phyloP scores from a whole-genome alignment of 495 filamentous ascomycete genomes.

The Penicillium psychrofluorescens region DNA sequence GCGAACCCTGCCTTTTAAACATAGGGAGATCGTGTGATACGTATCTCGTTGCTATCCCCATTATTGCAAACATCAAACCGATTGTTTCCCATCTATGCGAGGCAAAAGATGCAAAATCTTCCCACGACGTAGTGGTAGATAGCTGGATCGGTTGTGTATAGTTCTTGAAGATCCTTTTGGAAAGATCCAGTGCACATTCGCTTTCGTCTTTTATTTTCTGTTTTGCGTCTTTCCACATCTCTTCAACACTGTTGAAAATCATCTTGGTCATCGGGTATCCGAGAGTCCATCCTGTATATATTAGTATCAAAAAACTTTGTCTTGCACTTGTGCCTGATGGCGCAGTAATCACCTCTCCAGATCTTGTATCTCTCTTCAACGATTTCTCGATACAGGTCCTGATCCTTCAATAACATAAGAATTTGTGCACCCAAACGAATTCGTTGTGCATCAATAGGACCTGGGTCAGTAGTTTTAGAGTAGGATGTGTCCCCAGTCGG shows the following conservation, averaged over 20 bases:
- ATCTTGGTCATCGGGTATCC: conserved; percentile 10
- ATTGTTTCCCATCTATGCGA: conserved; percentile 20
- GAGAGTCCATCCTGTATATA: conserved; percentile 14
- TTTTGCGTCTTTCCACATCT: conserved; percentile 8
- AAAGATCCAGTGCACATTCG: conserved; percentile 7
- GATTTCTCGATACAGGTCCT: conserved; percentile 8
- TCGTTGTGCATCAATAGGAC: conserved; percentile 8
- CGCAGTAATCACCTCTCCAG: conserved; percentile 10
- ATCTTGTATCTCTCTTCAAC: not conserved
- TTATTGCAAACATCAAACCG: conserved; percentile 14
- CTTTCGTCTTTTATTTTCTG: conserved; percentile 4
- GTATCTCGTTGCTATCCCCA: conserved; percentile 11
- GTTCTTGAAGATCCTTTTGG: conserved; percentile 16
- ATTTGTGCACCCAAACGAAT: conserved; percentile 17
- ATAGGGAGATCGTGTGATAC: conserved; percentile 3
- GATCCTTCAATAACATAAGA: conserved; percentile 13
- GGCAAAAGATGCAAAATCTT: conserved; percentile 7
- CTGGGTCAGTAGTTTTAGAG: not conserved
- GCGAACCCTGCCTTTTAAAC: not conserved
- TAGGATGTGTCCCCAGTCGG: not conserved
- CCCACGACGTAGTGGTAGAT: conserved; percentile 9
- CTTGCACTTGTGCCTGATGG: too few species aligned
- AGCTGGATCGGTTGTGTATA: conserved; percentile 8
- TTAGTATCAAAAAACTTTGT: conserved; percentile 2
- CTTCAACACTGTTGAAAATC: conserved; percentile 9